Conservation (phyloP, 2,329 filamentous ascomycete genomes). For the Scedosporium dehoogii region DNA sequence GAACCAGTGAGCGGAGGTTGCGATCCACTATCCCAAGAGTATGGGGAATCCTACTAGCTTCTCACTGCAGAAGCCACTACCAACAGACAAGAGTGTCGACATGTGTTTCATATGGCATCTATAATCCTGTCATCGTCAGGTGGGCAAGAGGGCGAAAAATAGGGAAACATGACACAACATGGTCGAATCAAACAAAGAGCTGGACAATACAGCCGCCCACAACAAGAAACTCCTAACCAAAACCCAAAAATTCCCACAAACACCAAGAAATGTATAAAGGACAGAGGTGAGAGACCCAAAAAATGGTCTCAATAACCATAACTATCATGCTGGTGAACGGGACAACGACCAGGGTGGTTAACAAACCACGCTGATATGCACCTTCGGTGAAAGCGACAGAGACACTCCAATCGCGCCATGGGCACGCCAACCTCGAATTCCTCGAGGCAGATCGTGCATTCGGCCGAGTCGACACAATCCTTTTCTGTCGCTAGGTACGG, state of each 20-base stretch:
- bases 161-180: too few species aligned
- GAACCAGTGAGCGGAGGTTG: background rate
- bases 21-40: background rate
- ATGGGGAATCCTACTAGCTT: background rate
- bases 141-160: background rate
- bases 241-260: background rate
- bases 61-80: too few species aligned
- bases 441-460: slow-evolving; percentile 59
- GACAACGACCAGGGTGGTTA: slow-evolving; percentile 51
- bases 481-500: slow-evolving; percentile 57
- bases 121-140: background rate
- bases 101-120: background rate
- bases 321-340: slow-evolving; percentile 55
- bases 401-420: slow-evolving; percentile 58
- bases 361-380: slow-evolving; percentile 57
- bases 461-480: slow-evolving; percentile 56
- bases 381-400: slow-evolving; percentile 52
- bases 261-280: background rate
- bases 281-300: background rate
- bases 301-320: slow-evolving; percentile 34
- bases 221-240: background rate
- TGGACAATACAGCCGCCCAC: background rate
- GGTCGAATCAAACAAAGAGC: background rate
- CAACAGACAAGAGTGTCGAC: too few species aligned
- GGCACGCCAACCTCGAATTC: slow-evolving; percentile 52